Evolutionary conservation across 495 filamentous ascomycete species (phyloP), one percentile per base, ranked within the genome.

Genomic region (Penicillium atrosanguineum): DNA sequence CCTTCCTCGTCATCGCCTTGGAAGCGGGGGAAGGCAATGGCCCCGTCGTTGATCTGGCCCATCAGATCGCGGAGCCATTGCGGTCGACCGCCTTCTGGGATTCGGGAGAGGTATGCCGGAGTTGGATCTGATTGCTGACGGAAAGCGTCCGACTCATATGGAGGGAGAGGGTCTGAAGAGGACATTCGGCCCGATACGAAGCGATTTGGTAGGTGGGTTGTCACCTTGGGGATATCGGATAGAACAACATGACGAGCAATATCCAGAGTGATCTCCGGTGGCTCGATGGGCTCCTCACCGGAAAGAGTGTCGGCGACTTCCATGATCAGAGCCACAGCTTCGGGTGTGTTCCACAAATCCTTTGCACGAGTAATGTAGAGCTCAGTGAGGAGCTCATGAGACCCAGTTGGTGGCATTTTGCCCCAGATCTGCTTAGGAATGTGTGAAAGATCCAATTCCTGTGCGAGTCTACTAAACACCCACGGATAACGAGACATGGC

Each of bases 291-390:
- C 41, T 67, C 64, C 6, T 71, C 57, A 9, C 69, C 64, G 26
- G 61, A 36, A 7, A 79, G 71, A 26, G 81, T 83, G 25, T 84
- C 76, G 26, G 86, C 89, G 16, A 88, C 82, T 57, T 91, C 85
- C 23, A 87, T 78, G 1, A 98, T 78, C 5, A 97, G 69, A 25
- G 81, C 73, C 1, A 80, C 82, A 8, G 84, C 80, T 58, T 89
- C 84, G 0, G 91, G 81, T 1, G 87, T 90, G 54, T 89, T 90
- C 95, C 95, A 99, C 15, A 97, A 77, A 61, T 95, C 90, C 62
- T 92, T 94, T 3, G 89, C 82, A 28, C 86, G 83, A 20, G 83
- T 72, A 36, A 91, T 81, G 67, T 97, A 97, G 0, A 96, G 78
- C 56, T 89, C 84, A 2, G 85, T 83, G 48, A 91, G 74, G 11